Evolutionary conservation across 257 asterid genomes (phyloP).

Genomic region (Eucommia ulmoides): DNA sequence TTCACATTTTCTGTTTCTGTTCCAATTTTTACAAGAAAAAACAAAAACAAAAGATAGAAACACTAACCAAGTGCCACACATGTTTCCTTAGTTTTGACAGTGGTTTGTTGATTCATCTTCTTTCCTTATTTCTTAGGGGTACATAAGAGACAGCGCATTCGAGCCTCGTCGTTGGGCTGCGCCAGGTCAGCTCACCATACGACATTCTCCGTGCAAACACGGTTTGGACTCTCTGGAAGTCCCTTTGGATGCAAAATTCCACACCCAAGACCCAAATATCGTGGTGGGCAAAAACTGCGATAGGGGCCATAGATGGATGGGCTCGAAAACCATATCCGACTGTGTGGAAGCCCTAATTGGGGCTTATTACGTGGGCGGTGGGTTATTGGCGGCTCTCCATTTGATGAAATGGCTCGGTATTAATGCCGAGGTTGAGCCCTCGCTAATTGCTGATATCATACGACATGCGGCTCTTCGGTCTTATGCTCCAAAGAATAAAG

Average conservation of each 20-base stretch:
- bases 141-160: slow-evolving; percentile 63
- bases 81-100: no score
- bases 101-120: no score
- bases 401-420: slow-evolving; percentile 89
- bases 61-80: no score
- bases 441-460: slow-evolving; percentile 50
- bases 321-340: slow-evolving; percentile 80
- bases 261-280: slow-evolving; percentile 40
- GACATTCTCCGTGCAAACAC: slow-evolving; percentile 59
- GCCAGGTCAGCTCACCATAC: slow-evolving; percentile 75
- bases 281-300: slow-evolving; percentile 73
- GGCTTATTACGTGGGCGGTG: slow-evolving; percentile 86
- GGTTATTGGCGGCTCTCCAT: slow-evolving; percentile 52
- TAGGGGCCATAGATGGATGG: slow-evolving; percentile 88
- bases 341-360: slow-evolving; percentile 94
- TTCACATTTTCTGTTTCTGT: background rate
- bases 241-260: slow-evolving; percentile 43
- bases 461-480: slow-evolving; percentile 47
- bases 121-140: no score
- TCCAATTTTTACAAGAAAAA: no score
- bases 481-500: slow-evolving; percentile 40
- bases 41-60: no score
- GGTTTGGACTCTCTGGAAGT: slow-evolving; percentile 56
- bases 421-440: slow-evolving; percentile 39
- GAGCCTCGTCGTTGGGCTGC: slow-evolving; percentile 90